Conservation (phyloP, 1,139 yeast species). For the Magnusiomyces tetraspermus region DNA sequence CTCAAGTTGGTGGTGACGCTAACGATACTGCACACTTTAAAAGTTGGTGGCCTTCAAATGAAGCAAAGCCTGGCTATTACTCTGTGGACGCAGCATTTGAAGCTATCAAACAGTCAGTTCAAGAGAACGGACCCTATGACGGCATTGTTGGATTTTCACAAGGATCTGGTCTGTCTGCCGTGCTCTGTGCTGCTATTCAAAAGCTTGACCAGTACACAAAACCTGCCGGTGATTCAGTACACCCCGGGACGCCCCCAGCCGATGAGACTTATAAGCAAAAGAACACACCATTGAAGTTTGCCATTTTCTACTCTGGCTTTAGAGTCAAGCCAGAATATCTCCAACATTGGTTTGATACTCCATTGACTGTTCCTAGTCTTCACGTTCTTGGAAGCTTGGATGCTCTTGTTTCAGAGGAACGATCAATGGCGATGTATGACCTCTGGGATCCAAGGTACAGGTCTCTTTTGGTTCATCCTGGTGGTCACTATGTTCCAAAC, state of each 20-base stretch:
- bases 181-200: slow-evolving; percentile 25
- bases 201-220: slow-evolving; percentile 15
- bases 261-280: slow-evolving; percentile 9
- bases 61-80: slow-evolving; percentile 34
- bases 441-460: slow-evolving; percentile 40
- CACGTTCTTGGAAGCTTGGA: slow-evolving; percentile 85
- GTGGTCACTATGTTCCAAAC: slow-evolving; percentile 82
- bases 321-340: slow-evolving; percentile 47
- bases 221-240: background rate
- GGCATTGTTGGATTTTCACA: slow-evolving; percentile 89
- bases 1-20: slow-evolving; percentile 33
- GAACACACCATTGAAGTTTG: slow-evolving; percentile 53
- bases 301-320: slow-evolving; percentile 71
- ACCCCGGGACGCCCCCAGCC: slow-evolving; percentile 14
- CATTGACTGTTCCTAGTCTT: slow-evolving; percentile 47
- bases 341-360: slow-evolving; percentile 40
- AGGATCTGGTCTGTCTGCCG: slow-evolving; percentile 75
- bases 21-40: slow-evolving; percentile 38
- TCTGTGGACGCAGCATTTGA: slow-evolving; percentile 40
- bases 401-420: slow-evolving; percentile 72
- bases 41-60: slow-evolving; percentile 39
- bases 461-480: slow-evolving; percentile 58
- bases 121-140: slow-evolving; percentile 71
- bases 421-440: slow-evolving; percentile 51
- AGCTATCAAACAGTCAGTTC: slow-evolving; percentile 47